phyloP scores from a whole-genome alignment of 1,284 basidiomycete species.

The Ganoderma sp. region DNA sequence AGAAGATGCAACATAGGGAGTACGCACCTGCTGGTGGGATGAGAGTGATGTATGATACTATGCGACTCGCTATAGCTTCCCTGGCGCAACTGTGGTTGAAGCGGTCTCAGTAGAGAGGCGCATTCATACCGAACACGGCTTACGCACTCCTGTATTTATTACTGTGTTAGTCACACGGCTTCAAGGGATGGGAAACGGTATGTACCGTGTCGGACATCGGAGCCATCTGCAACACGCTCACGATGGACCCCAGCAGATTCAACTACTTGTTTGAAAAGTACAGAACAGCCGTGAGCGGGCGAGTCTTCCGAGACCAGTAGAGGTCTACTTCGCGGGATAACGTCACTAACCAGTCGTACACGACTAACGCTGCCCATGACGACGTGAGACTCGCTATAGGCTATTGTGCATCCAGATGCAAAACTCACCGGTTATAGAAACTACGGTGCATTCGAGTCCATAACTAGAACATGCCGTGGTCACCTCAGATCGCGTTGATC shows the following conservation, averaged over 20 bases:
- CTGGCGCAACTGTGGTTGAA: neutral
- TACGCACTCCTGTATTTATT: neutral
- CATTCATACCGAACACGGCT: too few species aligned
- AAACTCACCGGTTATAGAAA: neutral
- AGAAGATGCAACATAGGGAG: neutral
- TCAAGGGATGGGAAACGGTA: neutral
- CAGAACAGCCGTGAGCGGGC: too few species aligned
- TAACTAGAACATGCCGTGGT: neutral
- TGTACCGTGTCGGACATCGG: neutral
- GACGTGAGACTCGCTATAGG: neutral
- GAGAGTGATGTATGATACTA: neutral
- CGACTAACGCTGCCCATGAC: neutral
- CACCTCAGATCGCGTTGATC: too few species aligned
- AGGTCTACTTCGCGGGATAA: too few species aligned
- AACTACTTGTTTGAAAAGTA: neutral
- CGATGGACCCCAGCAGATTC: neutral
- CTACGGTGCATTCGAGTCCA: neutral
- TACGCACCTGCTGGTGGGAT: neutral
- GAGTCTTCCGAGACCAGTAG: too few species aligned
- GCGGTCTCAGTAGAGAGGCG: neutral
- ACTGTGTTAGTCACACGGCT: too few species aligned
- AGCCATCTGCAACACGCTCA: neutral
- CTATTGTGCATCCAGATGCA: neutral
- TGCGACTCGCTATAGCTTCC: neutral
- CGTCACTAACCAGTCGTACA: neutral